phyloP scores from a whole-genome alignment of 23 red algal genomes.

The Rhodosorus marinus region DNA sequence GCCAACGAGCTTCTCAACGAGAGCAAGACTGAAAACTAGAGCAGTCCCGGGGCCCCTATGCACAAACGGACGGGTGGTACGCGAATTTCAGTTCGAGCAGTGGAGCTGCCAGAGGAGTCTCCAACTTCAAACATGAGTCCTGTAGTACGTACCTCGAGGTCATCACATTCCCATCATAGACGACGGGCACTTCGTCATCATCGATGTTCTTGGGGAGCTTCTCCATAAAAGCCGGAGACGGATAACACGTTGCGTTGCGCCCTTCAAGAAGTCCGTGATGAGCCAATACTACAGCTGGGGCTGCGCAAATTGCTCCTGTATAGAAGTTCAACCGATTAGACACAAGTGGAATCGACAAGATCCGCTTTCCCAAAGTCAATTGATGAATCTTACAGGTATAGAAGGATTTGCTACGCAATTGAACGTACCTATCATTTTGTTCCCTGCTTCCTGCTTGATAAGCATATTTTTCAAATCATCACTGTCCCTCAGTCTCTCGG shows the following conservation, averaged over 20 bases:
- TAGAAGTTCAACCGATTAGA: no score
- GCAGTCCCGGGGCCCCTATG: conserved; percentile 90
- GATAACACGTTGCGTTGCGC: conserved; percentile 73
- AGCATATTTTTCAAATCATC: conserved; percentile 17
- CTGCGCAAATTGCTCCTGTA: conserved; percentile 92
- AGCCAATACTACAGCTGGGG: conserved; percentile 71
- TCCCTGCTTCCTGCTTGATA: conserved; percentile 10
- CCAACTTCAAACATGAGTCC: no score
- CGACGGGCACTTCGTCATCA: conserved; percentile 31
- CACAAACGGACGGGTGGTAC: no score
- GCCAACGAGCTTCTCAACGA: conserved; percentile 62
- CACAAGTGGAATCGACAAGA: no score
- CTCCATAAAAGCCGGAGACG: conserved; percentile 34
- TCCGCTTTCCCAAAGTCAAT: no score
- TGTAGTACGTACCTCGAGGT: no score
- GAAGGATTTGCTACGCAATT: no score
- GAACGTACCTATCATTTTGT: conserved; percentile 24
- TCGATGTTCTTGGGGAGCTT: conserved; percentile 33
- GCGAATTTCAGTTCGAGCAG: no score
- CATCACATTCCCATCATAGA: conserved; percentile 35
- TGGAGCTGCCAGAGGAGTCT: no score
- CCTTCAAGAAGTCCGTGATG: conserved; percentile 45
- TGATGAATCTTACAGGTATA: no score
- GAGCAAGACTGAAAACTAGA: conserved; percentile 45
- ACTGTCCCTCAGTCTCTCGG: conserved; percentile 41